Percentiles rank a stretch among this genome's conserved stretches.
Conservation (phyloP, 75 land plant species). For the Pseudotsuga menziesii region DNA sequence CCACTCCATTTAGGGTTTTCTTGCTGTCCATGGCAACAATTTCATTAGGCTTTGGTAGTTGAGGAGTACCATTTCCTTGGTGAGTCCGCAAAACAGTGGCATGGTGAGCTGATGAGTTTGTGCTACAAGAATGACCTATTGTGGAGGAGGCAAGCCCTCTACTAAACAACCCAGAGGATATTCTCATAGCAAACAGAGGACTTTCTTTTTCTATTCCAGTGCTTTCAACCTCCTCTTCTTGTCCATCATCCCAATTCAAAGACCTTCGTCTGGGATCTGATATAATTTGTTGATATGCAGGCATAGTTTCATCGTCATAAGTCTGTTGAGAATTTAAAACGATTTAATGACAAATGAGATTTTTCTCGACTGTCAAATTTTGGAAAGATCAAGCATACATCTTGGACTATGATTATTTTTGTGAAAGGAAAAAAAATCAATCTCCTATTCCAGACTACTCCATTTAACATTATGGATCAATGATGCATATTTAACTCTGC, state of each 20-base stretch:
- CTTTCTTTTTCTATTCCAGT: conserved; percentile 18
- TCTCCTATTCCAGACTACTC: not conserved
- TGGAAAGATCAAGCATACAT: not conserved
- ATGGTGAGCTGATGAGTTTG: conserved; percentile 16
- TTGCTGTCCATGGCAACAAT: conserved; percentile 8
- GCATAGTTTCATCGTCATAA: conserved; percentile 33
- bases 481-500: not conserved
- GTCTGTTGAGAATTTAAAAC: conserved; percentile 17
- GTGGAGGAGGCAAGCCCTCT: conserved; percentile 20
- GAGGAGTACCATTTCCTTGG: conserved; percentile 13
- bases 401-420: not conserved
- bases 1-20: conserved; percentile 33
- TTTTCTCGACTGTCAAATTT: not conserved
- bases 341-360: not conserved
- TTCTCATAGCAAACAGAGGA: conserved; percentile 9
- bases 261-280: conserved; percentile 6
- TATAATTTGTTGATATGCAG: conserved; percentile 21
- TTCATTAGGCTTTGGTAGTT: conserved; percentile 5
- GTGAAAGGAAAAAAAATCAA: not conserved
- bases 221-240: conserved; percentile 17
- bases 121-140: conserved; percentile 20
- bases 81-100: conserved; percentile 15
- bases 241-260: conserved; percentile 24
- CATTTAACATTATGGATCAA: not conserved
- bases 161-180: conserved; percentile 16